Conservation (phyloP, 139 green algal genomes). For the Chlamydomonas sphaeroides region DNA sequence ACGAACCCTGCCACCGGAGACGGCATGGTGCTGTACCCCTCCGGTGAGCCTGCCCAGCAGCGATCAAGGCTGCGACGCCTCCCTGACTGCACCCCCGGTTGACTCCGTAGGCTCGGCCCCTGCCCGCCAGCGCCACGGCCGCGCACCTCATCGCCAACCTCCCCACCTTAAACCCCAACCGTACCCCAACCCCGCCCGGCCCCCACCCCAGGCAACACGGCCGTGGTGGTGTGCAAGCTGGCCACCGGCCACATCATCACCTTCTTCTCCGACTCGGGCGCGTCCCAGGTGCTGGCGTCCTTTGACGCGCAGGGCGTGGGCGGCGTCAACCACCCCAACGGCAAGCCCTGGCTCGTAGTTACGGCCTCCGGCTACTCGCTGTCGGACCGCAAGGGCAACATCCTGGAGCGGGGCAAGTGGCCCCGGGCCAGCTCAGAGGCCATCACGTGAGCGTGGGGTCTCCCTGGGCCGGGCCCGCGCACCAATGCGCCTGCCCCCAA, state of each 20-base stretch:
- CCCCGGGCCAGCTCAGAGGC: conserved; percentile 15
- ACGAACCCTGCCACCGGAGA: conserved; percentile 37
- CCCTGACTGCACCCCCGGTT: too few relatives aligned
- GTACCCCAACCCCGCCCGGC: too few relatives aligned
- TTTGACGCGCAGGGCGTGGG: conserved; percentile 47
- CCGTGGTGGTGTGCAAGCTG: conserved; percentile 37
- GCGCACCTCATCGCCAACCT: too few relatives aligned
- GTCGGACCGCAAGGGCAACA: conserved; percentile 31
- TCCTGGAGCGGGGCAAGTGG: conserved; percentile 36
- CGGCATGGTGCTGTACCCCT: conserved; percentile 38
- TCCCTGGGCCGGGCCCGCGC: too few relatives aligned
- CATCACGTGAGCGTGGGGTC: conserved; percentile 35
- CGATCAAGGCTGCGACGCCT: too few relatives aligned
- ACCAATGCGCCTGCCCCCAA: too few relatives aligned
- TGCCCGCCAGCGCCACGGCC: too few relatives aligned
- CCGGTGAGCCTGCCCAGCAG: neutral
- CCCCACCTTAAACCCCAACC: too few relatives aligned
- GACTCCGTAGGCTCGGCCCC: too few relatives aligned
- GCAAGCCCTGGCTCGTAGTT: conserved; percentile 52
- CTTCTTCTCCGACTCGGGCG: neutral
- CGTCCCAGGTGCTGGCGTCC: conserved; percentile 5
- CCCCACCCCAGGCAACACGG: conserved; percentile 20
- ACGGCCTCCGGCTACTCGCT: conserved; percentile 24
- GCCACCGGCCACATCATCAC: conserved; percentile 18
- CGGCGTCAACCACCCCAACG: conserved; percentile 24